These are phyloP conservation scores for Lentinula raphanica DNA, from an alignment of 768 basidiomycete species.

Conservation along the genomic window DNA sequence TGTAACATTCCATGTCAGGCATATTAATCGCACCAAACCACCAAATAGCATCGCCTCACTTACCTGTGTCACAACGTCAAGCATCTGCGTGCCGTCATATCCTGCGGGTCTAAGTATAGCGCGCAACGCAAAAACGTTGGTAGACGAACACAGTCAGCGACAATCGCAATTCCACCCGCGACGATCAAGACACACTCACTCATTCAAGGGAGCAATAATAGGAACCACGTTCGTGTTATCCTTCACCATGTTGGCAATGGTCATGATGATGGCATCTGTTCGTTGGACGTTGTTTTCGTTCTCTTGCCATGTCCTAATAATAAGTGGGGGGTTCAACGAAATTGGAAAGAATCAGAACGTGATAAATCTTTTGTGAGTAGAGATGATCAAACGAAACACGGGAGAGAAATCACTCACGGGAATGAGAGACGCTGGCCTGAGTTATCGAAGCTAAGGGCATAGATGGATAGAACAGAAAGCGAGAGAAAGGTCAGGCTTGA, in stretches of 20 bases:
- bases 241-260: slow-evolving; percentile 56
- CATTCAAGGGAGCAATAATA: slow-evolving; percentile 73
- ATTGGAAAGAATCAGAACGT: too few relatives aligned
- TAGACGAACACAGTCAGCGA: too few relatives aligned
- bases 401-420: slow-evolving; percentile 34
- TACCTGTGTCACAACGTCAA: slow-evolving; percentile 18
- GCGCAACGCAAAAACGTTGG: neutral
- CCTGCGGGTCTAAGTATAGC: slow-evolving; percentile 36
- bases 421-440: slow-evolving; percentile 60
- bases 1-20: slow-evolving; percentile 31
- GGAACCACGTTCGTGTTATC: slow-evolving; percentile 59
- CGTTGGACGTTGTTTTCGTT: slow-evolving; percentile 61
- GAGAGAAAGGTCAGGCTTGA: too few relatives aligned
- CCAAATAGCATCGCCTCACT: neutral
- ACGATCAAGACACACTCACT: slow-evolving; percentile 41
- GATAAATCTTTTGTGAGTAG: too few relatives aligned
- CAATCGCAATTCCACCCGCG: too few relatives aligned
- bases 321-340: too few relatives aligned
- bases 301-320: slow-evolving; percentile 62
- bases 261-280: slow-evolving; percentile 59
- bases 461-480: neutral
- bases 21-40: neutral
- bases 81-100: slow-evolving; percentile 39
- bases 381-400: neutral
- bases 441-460: slow-evolving; percentile 57